Evolutionary conservation across 2,329 filamentous ascomycete species (phyloP).

Genomic region (Fusarium fujikuroi): DNA sequence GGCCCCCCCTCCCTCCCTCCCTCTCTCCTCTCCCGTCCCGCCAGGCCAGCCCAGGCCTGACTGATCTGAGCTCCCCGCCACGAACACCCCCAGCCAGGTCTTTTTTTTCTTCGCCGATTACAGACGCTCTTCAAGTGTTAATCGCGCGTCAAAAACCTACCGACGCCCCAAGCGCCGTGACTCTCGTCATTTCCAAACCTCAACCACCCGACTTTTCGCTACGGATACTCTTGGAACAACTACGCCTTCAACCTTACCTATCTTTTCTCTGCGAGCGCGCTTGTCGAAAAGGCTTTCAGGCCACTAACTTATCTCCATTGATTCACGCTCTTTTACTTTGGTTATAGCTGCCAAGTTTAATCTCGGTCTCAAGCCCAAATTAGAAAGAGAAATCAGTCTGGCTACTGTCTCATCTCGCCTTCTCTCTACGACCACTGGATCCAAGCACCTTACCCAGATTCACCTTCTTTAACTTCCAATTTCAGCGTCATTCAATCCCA

Average conservation of each 20-base stretch:
- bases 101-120: constrained; percentile 39
- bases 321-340: constrained; percentile 19
- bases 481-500: constrained; percentile 1
- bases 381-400: constrained; percentile 36
- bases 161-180: constrained; percentile 47
- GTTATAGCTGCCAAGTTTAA: constrained; percentile 6
- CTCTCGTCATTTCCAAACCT: constrained; percentile 34
- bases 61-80: constrained; percentile 46
- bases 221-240: constrained; percentile 3
- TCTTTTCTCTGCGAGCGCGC: constrained; percentile 20
- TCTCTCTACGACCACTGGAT: constrained; percentile 25
- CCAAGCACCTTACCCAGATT: constrained; percentile 8
- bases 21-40: constrained; percentile 17
- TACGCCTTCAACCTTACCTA: background rate
- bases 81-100: constrained; percentile 34
- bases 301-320: background rate
- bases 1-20: background rate
- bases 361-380: constrained; percentile 8
- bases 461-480: constrained; percentile 11
- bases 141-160: constrained; percentile 48
- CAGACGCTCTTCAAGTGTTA: constrained; percentile 44
- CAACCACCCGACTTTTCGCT: constrained; percentile 19
- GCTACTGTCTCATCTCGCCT: constrained; percentile 36
- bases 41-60: constrained; percentile 29
- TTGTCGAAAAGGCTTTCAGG: constrained; percentile 22